Base-by-base conservation (phyloP, 495 filamentous ascomycete genomes). In the Rhypophila decipiens region DNA sequence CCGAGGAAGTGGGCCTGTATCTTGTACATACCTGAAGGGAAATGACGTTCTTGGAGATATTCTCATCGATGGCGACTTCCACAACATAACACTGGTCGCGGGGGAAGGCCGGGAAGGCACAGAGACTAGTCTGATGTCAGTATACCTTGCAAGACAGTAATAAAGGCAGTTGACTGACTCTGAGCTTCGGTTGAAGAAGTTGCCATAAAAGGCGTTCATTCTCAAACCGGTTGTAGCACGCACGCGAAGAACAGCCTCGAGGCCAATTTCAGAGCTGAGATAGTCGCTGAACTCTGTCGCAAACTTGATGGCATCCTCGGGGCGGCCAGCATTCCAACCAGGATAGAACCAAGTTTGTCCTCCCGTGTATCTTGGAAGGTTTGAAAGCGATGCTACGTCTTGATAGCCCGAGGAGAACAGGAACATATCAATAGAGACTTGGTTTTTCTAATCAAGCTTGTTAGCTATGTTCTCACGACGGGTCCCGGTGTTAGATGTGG, bases 351-450 rank as follows among this genome's bases (percentile, higher is more conserved):
- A 97, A 2, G 93, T 98, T 61, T 98, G 94, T 13, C 93, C 93
- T 67, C 93, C 93, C 21, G 93, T 98, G 58, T 96, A 98, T 55
- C 93, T 74, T 33, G 93, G 93, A 10, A 98, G 71, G 64, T 95
- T 96, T 70, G 88, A 95, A 34, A 97, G 74, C 33, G 89, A 93
- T 12, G 93, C 93, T 17, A 98, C 94, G 58, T 98, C 93, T 61
- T 96, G 93, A 64, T 98, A 98, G 57, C 90, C 86, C 10, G 89
- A 90, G 3, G 88, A 91, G 75, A 98, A 98, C 38, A 98, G 76
- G 73, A 98, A 98, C 93, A 98, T 98, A 67, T 98, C 93, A 58
- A 97, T 87, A 0, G 91, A 97, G 8, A 98, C 91, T 63, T 98
- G 93, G 50, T 90, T 90, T 69, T 98, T 98, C 27, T 31, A 31